Percentiles rank a stretch among this genome's conserved stretches.
These are phyloP conservation scores for Mucor saturninus DNA, from an alignment of 371 early-diverging fungal species.

Conservation along the genomic window DNA sequence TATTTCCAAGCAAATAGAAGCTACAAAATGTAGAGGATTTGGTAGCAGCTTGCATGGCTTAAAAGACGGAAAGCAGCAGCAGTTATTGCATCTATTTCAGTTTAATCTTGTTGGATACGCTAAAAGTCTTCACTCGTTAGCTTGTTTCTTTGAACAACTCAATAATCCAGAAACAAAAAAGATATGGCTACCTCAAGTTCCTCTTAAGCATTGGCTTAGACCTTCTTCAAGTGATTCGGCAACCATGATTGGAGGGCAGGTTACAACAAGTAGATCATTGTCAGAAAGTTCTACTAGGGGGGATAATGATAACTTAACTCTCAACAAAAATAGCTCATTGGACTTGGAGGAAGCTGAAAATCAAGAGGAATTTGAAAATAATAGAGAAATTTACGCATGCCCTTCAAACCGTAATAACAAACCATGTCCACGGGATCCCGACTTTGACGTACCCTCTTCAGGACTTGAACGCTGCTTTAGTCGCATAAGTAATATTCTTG, in stretches of 20 bases:
- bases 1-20: not conserved
- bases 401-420: conserved; percentile 5
- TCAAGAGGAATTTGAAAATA: not conserved
- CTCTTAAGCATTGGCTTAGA: conserved; percentile 29
- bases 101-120: conserved; percentile 31
- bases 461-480: conserved; percentile 25
- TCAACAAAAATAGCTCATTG: not conserved
- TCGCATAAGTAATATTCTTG: conserved; percentile 13
- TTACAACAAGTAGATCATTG: not conserved
- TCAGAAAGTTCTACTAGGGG: conserved; percentile 4
- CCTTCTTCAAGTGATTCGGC: conserved; percentile 17
- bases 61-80: not conserved
- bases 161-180: conserved; percentile 16
- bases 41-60: not conserved
- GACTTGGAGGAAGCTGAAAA: not conserved
- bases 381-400: not conserved
- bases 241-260: conserved; percentile 18
- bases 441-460: conserved; percentile 41
- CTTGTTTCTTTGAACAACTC: conserved; percentile 18
- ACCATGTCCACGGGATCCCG: conserved; percentile 35
- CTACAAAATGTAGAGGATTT: not conserved
- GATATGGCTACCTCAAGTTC: conserved; percentile 30
- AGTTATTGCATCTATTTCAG: conserved; percentile 12
- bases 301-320: not conserved
- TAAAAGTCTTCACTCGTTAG: conserved; percentile 10